Evolutionary conservation across 495 filamentous ascomycete genomes (phyloP).

Genomic region (Lepidopterella palustris): DNA sequence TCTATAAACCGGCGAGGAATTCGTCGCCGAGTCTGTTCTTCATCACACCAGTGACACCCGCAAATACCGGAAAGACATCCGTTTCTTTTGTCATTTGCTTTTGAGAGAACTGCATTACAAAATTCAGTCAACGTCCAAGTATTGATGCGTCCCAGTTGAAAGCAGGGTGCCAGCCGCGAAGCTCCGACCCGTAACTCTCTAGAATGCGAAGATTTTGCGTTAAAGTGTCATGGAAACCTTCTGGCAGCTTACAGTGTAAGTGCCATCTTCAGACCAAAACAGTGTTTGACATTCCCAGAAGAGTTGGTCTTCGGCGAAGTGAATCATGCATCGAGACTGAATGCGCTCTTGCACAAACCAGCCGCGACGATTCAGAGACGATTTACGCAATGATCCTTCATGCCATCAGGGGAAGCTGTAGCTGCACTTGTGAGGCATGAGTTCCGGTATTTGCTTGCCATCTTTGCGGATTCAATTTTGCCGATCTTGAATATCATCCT

Average conservation of each 20-base stretch:
- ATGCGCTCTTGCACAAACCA: slow-evolving; percentile 24
- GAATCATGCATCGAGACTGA: slow-evolving; percentile 9
- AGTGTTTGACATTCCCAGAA: slow-evolving; percentile 17
- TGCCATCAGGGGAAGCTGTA: background rate
- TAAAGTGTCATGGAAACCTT: background rate
- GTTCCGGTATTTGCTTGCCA: background rate
- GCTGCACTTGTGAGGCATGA: background rate
- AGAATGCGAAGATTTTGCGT: background rate
- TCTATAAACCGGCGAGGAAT: background rate
- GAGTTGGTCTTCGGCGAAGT: slow-evolving; percentile 10
- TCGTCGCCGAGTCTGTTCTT: background rate
- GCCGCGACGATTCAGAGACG: slow-evolving; percentile 2
- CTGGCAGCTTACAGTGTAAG: background rate
- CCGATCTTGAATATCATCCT: background rate
- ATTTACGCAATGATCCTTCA: background rate
- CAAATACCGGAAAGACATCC: background rate
- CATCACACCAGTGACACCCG: background rate
- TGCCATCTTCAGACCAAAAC: background rate
- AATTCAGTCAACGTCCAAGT: background rate
- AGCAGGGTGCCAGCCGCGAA: background rate
- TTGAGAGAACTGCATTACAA: background rate
- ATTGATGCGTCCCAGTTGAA: background rate
- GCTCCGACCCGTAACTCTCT: background rate
- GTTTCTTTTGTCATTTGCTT: background rate
- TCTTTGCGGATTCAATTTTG: slow-evolving; percentile 1